Evolutionary conservation across 768 basidiomycete genomes (phyloP).

Genomic region (Podaxis carcinomalis): DNA sequence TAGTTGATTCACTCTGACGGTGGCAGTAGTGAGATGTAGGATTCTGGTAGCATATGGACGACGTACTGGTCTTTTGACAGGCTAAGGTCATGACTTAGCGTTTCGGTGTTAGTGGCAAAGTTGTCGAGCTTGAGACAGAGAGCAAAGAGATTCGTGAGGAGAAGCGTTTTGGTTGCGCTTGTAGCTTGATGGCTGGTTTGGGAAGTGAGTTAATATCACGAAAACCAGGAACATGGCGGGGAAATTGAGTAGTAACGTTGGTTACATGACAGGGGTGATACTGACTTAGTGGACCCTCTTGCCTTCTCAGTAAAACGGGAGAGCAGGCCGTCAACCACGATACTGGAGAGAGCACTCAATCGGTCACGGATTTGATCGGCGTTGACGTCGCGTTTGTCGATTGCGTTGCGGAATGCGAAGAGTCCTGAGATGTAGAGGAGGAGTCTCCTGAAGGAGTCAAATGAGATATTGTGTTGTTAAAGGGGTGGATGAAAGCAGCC

Average conservation of each 20-base stretch:
- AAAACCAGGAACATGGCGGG: background rate
- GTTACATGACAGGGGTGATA: conserved; percentile 8
- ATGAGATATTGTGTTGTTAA: background rate
- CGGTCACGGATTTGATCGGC: conserved; percentile 53
- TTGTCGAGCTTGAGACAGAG: conserved; percentile 77
- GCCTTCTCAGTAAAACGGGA: conserved; percentile 77
- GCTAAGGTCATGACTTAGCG: conserved; percentile 71
- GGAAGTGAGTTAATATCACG: background rate
- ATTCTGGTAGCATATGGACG: background rate
- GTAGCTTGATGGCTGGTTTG: conserved; percentile 52
- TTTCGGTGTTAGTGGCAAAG: conserved; percentile 63
- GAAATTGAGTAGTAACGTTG: background rate
- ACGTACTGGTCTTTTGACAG: conserved; percentile 64
- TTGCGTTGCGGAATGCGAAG: conserved; percentile 58
- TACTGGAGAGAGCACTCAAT: conserved; percentile 52
- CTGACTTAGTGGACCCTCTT: conserved; percentile 63
- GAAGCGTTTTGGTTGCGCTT: conserved; percentile 61
- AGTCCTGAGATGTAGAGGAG: conserved; percentile 81
- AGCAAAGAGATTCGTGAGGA: conserved; percentile 77
- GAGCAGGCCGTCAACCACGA: conserved; percentile 70
- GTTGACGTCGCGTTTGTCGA: conserved; percentile 33
- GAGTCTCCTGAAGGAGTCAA: conserved; percentile 50
- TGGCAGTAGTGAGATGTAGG: conserved; percentile 5
- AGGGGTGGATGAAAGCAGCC: conserved; percentile 12
- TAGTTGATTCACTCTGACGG: conserved; percentile 47